These are phyloP conservation scores for Trametes hirsuta DNA, from an alignment of 1,284 basidiomycete genomes.

Conservation along the genomic window DNA sequence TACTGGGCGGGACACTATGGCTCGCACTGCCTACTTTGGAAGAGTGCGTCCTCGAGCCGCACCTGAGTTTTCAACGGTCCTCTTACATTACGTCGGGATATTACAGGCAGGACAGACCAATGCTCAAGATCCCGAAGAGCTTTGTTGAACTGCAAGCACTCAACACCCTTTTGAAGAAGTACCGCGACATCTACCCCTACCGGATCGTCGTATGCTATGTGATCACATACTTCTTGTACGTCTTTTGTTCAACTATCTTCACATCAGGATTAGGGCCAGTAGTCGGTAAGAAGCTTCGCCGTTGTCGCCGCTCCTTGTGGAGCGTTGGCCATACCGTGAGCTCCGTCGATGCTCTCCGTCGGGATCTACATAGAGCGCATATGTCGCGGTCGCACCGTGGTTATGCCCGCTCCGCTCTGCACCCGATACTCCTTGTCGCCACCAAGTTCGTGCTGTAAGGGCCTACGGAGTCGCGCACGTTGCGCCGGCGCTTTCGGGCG, in stretches of 20 bases:
- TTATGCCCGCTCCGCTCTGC: too few species aligned
- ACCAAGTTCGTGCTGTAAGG: too few species aligned
- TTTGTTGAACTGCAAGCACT: conserved; percentile 83
- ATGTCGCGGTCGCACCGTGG: too few species aligned
- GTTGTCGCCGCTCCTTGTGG: not conserved
- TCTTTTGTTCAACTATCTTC: conserved; percentile 16
- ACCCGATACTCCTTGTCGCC: too few species aligned
- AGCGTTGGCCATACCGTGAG: too few species aligned
- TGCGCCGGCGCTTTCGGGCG: too few species aligned
- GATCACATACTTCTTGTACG: conserved; percentile 90
- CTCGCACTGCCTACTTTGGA: conserved; percentile 80
- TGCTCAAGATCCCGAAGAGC: conserved; percentile 80
- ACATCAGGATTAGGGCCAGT: not conserved
- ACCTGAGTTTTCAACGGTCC: not conserved
- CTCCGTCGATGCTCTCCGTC: too few species aligned
- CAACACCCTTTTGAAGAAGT: conserved; percentile 85
- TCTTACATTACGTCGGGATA: not conserved
- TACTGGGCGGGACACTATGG: conserved; percentile 79
- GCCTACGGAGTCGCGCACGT: too few species aligned
- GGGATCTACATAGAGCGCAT: too few species aligned
- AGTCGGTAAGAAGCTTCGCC: not conserved
- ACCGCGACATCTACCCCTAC: conserved; percentile 82
- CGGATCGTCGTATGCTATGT: conserved; percentile 85
- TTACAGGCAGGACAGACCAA: conserved; percentile 69
- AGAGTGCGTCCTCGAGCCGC: conserved; percentile 53